phyloP scores from a whole-genome alignment of 306 rosid species.

The Vigna reflexopilosa region DNA sequence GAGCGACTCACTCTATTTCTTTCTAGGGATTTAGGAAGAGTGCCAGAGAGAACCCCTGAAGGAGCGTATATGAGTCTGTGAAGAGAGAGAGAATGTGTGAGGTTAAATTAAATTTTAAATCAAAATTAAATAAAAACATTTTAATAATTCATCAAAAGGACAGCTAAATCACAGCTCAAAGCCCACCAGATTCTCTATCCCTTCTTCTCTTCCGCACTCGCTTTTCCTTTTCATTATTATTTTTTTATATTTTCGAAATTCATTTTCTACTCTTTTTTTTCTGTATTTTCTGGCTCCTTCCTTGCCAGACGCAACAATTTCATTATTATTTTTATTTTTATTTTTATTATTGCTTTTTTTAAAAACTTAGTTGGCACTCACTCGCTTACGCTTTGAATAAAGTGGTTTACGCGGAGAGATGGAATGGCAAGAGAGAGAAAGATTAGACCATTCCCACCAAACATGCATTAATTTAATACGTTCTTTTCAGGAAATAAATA shows the following conservation, averaged over 20 bases:
- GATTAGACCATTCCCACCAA: background rate
- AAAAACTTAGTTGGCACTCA: slow-evolving; percentile 10
- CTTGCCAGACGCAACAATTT: background rate
- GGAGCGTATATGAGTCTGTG: slow-evolving; percentile 43
- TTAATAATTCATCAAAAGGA: slow-evolving; percentile 54
- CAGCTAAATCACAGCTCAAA: slow-evolving; percentile 98
- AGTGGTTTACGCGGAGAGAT: slow-evolving; percentile 34
- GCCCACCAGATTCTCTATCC: slow-evolving; percentile 67
- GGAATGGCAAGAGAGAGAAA: background rate
- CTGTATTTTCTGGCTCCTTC: background rate
- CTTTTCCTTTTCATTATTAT: background rate
- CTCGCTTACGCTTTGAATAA: slow-evolving; percentile 45
- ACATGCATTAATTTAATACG: background rate
- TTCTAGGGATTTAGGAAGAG: slow-evolving; percentile 75
- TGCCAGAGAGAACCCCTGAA: slow-evolving; percentile 32
- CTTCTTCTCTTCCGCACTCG: slow-evolving; percentile 11
- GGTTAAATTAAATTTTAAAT: background rate
- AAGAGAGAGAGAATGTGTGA: background rate
- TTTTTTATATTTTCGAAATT: background rate
- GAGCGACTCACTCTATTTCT: too few relatives aligned
- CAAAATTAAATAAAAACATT: too few relatives aligned
- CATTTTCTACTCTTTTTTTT: background rate
- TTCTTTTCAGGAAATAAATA: background rate
- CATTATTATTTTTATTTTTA: too few relatives aligned
- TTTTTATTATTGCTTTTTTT: background rate